Base-by-base conservation (phyloP, 2,329 filamentous ascomycete genomes). In the Neofusicoccum sp. region DNA sequence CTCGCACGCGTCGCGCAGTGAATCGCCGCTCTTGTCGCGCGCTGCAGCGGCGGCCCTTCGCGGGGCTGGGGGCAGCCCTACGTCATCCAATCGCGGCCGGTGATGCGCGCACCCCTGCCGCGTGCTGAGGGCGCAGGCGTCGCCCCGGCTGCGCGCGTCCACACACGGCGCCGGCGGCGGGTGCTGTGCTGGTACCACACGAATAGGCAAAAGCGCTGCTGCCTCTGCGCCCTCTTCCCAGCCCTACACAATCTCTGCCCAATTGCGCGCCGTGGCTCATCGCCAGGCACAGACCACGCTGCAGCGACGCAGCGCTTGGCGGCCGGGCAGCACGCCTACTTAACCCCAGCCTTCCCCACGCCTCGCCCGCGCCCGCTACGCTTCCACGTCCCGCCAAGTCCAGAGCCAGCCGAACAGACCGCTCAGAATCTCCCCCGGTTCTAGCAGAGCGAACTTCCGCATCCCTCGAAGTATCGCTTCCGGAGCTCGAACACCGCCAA, bases 121-220 rank as follows among this genome's bases (percentile, higher is more conserved):
- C 49, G 14, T 28, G 20, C 33, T 53, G 48, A 30, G 47, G 11
- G 34, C 20, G 20, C 20, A 20, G 20, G 20, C 20, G 20, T 20
- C 20, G 20, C 20, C 20, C 48, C 38, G 36, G 48, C 51, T 56
- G 51, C 26, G 11, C 51, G 51, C 51, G 51, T 4, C 45, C 45
- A 48, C 30, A 48, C 45, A 48, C 45, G 14, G 45, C 45, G 45
- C 5, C 44, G 9, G 26, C 26, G 30, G 34, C 24, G 20, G 20
- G 20, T 40, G 38, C 38, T 40, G 38, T 40, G 14, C 51, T 56
- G 51, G 51, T 56, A 30, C 36, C 38, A 56, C 51, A 20, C 38
- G 51, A 34, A 56, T 56, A 56, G 51, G 51, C 51, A 56, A 43
- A 43, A 41, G 51, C 51, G 45, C 51, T 44, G 28, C 38, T 48